phyloP scores from a whole-genome alignment of 306 rosid genomes.

The Styphnolobium japonicum region DNA sequence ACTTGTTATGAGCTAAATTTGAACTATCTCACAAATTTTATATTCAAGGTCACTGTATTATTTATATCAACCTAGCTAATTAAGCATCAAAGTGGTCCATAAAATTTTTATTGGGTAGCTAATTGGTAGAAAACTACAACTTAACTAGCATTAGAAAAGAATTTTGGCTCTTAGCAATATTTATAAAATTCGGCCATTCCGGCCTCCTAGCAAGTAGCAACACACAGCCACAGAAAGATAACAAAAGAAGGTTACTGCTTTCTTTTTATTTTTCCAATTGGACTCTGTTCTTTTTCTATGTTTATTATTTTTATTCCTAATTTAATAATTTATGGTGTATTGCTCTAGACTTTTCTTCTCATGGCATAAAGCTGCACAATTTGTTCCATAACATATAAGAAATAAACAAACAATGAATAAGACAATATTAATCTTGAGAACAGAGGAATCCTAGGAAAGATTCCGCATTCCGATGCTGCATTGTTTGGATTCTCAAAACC shows the following conservation, averaged over 20 bases:
- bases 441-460: conserved; percentile 41
- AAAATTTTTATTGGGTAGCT: background rate
- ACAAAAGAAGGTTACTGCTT: background rate
- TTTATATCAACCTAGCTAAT: background rate
- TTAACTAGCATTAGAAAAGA: background rate
- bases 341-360: background rate
- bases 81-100: background rate
- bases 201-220: background rate
- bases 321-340: background rate
- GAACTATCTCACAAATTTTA: background rate
- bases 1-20: background rate
- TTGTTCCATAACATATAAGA: background rate
- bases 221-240: background rate
- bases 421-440: background rate
- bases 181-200: background rate
- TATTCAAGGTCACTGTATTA: background rate
- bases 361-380: background rate
- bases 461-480: background rate
- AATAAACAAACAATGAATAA: conserved; percentile 5
- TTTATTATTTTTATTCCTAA: background rate
- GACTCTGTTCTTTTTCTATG: background rate
- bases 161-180: background rate
- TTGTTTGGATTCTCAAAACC: conserved; percentile 21
- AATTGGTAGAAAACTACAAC: background rate
- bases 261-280: background rate